Conservation (phyloP, 2,329 filamentous ascomycete species). For the Diaporthe eres region DNA sequence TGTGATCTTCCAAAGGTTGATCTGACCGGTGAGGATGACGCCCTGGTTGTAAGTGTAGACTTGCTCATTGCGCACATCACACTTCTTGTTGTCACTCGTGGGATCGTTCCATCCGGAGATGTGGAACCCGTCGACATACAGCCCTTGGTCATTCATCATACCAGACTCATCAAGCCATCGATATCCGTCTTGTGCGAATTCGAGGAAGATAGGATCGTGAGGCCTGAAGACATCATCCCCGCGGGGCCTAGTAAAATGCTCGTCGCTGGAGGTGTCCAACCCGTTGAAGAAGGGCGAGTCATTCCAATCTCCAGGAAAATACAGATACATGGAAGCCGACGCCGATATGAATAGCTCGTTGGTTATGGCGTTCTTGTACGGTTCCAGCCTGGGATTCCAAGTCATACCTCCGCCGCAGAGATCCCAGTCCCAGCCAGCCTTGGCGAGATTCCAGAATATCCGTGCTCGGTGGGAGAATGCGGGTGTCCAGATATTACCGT, state of each 20-base stretch:
- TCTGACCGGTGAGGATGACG: conserved; percentile 85
- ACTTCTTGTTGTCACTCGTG: conserved; percentile 76
- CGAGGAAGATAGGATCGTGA: conserved; percentile 75
- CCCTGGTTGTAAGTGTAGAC: conserved; percentile 98
- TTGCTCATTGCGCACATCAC: conserved; percentile 87
- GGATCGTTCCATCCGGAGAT: conserved; percentile 75
- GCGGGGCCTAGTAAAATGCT: conserved; percentile 18
- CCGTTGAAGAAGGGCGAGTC: conserved; percentile 72
- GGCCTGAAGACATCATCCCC: conserved; percentile 50
- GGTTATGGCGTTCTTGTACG: conserved; percentile 97
- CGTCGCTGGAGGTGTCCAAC: conserved; percentile 19
- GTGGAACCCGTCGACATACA: conserved; percentile 92
- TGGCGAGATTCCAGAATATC: conserved; percentile 87
- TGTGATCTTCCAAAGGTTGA: conserved; percentile 84
- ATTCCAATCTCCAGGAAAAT: conserved; percentile 86
- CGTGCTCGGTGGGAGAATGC: conserved; percentile 87
- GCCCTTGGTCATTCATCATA: conserved; percentile 82
- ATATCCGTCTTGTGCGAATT: conserved; percentile 83
- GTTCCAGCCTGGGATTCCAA: conserved; percentile 85
- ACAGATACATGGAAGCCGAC: conserved; percentile 89
- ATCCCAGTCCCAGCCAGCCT: conserved; percentile 83
- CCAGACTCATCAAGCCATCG: conserved; percentile 83
- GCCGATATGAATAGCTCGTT: conserved; percentile 91
- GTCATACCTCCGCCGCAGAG: conserved; percentile 91
- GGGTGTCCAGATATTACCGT: conserved; percentile 81